Conservation (phyloP, 2,329 filamentous ascomycete species). For the Reticulascus tulasneorum region DNA sequence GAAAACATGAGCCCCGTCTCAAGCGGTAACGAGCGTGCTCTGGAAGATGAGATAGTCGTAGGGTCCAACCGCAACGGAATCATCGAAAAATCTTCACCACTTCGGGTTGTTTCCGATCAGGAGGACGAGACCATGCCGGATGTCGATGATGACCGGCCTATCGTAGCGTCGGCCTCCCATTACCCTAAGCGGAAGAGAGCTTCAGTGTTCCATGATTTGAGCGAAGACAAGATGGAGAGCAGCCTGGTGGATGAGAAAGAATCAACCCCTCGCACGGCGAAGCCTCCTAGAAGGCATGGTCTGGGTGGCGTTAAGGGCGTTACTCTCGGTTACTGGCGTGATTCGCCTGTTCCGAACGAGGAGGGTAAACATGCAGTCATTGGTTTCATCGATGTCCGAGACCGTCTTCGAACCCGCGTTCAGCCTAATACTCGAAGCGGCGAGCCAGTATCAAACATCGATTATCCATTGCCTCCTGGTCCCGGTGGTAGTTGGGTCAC, state of each 20-base stretch:
- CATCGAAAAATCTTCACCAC: constrained; percentile 30
- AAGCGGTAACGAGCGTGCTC: constrained; percentile 33
- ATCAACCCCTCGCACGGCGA: constrained; percentile 8
- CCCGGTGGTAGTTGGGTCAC: constrained; percentile 63
- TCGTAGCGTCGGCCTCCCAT: constrained; percentile 29
- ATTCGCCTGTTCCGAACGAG: constrained; percentile 46
- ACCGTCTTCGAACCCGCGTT: constrained; percentile 57
- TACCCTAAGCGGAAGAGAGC: constrained; percentile 54
- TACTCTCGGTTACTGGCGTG: constrained; percentile 57
- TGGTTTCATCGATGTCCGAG: constrained; percentile 59
- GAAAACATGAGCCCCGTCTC: constrained; percentile 36
- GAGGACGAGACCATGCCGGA: constrained; percentile 44
- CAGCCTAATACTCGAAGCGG: constrained; percentile 46
- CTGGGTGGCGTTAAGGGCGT: constrained; percentile 39
- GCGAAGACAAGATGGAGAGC: constrained; percentile 42
- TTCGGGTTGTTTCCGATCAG: constrained; percentile 27
- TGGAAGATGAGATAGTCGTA: constrained; percentile 52
- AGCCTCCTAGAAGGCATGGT: constrained; percentile 13
- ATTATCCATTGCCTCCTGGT: constrained; percentile 49
- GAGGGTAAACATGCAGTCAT: constrained; percentile 54
- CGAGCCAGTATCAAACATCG: constrained; percentile 31
- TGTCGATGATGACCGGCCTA: constrained; percentile 29
- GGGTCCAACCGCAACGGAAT: constrained; percentile 37
- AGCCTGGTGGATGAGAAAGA: constrained; percentile 25
- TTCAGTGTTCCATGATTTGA: constrained; percentile 41